phyloP scores from a whole-genome alignment of 768 basidiomycete species.

The Auriscalpium orientale region DNA sequence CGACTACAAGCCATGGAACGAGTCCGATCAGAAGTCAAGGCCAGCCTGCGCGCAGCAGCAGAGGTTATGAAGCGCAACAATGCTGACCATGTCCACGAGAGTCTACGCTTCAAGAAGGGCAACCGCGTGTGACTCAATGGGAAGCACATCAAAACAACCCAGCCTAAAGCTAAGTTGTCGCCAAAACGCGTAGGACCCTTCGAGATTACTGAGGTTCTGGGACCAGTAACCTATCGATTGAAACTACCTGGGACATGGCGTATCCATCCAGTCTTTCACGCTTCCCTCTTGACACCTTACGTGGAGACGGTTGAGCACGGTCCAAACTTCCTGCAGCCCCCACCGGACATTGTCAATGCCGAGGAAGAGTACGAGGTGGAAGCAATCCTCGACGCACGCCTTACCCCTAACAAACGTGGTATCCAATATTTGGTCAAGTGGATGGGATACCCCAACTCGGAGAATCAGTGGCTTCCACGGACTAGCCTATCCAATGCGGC shows the following conservation, averaged over 20 bases:
- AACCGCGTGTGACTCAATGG: conserved; percentile 9
- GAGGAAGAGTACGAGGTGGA: conserved; percentile 9
- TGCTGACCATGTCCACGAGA: not conserved
- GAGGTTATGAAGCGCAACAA: not conserved
- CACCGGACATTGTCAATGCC: conserved; percentile 5
- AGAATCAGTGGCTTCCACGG: conserved; percentile 4
- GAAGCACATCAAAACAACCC: not conserved
- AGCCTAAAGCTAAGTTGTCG: conserved; percentile 2
- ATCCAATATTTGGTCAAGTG: conserved; percentile 3
- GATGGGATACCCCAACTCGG: not conserved
- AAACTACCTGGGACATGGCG: conserved; percentile 3
- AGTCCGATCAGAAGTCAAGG: not conserved
- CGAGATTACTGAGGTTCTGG: conserved; percentile 3
- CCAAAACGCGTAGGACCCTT: conserved; percentile 9
- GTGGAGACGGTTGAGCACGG: conserved; percentile 4
- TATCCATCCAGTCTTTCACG: conserved; percentile 13
- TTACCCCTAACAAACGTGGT: not conserved
- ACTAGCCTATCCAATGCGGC: not conserved
- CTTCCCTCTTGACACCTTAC: conserved; percentile 3
- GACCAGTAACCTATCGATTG: conserved; percentile 1
- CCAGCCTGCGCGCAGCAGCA: not conserved
- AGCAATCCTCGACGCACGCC: not conserved
- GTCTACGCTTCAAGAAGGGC: not conserved
- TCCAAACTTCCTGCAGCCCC: not conserved
- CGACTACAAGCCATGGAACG: not conserved